These are phyloP conservation scores for Calycina herbarum DNA, from an alignment of 2,329 filamentous ascomycete species.

Conservation along the genomic window DNA sequence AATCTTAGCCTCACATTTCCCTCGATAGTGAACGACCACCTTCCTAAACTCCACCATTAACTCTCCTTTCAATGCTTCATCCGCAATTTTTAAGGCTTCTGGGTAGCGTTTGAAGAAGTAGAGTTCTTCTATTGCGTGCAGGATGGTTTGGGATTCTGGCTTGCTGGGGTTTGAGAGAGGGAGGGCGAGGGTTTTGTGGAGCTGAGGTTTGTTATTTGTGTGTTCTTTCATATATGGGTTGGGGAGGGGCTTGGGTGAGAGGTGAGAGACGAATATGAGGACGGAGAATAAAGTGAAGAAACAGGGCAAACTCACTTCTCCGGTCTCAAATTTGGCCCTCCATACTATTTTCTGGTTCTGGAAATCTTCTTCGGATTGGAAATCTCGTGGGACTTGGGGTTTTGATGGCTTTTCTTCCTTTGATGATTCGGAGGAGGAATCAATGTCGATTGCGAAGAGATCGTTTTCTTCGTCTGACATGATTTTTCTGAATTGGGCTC, in stretches of 20 bases:
- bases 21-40: constrained; percentile 28
- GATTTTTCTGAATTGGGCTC: constrained; percentile 43
- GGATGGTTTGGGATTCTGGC: constrained; percentile 32
- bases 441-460: constrained; percentile 46
- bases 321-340: constrained; percentile 34
- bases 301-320: constrained; percentile 27
- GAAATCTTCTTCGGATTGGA: constrained; percentile 32
- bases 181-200: constrained; percentile 30
- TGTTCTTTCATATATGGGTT: no score
- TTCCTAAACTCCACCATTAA: constrained; percentile 29
- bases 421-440: no score
- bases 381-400: constrained; percentile 37
- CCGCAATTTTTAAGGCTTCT: constrained; percentile 29
- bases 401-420: no score
- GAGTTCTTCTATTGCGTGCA: constrained; percentile 38
- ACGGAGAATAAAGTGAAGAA: no score
- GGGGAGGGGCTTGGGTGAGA: no score
- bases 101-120: constrained; percentile 35
- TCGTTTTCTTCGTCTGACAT: constrained; percentile 41
- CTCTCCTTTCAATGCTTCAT: constrained; percentile 26
- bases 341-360: constrained; percentile 27
- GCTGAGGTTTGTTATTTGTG: constrained; percentile 19
- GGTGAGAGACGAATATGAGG: no score
- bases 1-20: constrained; percentile 25
- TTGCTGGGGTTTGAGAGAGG: constrained; percentile 34